Evolutionary conservation across 345 rosid genomes (phyloP).

Genomic region (Lenwebbia sp.): DNA sequence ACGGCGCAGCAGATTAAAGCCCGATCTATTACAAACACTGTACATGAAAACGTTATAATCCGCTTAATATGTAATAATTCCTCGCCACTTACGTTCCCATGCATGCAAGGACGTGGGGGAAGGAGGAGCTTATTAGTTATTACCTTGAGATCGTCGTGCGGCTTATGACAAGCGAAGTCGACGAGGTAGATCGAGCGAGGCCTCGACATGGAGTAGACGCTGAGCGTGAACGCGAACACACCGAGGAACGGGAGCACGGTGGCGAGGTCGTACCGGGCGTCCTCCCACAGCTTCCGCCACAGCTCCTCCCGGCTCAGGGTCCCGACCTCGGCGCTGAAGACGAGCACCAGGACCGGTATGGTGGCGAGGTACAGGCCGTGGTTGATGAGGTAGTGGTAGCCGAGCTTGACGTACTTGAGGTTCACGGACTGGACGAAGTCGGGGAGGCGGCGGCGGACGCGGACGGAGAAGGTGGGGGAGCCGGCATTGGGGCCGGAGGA

Average conservation of each 20-base stretch:
- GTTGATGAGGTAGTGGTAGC: constrained; percentile 88
- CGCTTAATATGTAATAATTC: background rate
- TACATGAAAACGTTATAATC: background rate
- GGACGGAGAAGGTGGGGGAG: constrained; percentile 71
- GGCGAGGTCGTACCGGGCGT: constrained; percentile 60
- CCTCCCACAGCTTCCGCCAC: constrained; percentile 81
- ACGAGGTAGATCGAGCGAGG: constrained; percentile 81
- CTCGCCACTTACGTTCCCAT: background rate
- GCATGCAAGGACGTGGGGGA: background rate
- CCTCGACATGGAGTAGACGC: constrained; percentile 71
- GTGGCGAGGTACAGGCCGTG: constrained; percentile 93
- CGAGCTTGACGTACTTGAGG: constrained; percentile 86
- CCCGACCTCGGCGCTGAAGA: constrained; percentile 83
- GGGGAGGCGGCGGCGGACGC: constrained; percentile 85
- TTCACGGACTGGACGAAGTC: constrained; percentile 95
- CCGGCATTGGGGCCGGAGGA: constrained; percentile 91
- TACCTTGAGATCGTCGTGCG: constrained; percentile 82
- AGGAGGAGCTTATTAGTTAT: too few species aligned
- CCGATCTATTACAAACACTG: background rate
- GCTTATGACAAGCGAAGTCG: constrained; percentile 76
- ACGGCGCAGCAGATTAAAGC: background rate
- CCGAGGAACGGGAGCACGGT: constrained; percentile 53
- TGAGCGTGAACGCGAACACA: constrained; percentile 58
- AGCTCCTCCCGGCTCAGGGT: constrained; percentile 76
- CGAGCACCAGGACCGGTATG: constrained; percentile 65